Percentiles rank a stretch among this genome's conserved stretches.
These are phyloP conservation scores for Vaccinium macrocarpon DNA, from an alignment of 148 eudicot genomes.

Conservation along the genomic window DNA sequence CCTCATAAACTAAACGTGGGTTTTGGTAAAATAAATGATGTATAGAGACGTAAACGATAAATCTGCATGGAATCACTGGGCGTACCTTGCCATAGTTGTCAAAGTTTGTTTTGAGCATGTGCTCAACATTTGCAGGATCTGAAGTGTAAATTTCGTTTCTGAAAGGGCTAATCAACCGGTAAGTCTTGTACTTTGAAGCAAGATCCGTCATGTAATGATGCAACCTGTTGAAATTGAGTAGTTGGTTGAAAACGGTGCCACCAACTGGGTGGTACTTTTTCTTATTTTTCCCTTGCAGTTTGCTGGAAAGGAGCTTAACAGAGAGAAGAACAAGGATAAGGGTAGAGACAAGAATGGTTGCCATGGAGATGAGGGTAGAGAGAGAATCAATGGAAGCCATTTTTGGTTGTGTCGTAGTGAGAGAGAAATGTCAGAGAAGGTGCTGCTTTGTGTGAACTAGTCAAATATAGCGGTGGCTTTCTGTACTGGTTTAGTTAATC, in stretches of 20 bases:
- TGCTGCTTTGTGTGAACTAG: too few species aligned
- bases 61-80: background rate
- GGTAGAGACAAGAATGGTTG: background rate
- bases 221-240: conserved; percentile 47
- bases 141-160: conserved; percentile 58
- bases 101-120: conserved; percentile 63
- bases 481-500: too few species aligned
- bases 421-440: too few species aligned
- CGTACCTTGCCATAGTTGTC: conserved; percentile 61
- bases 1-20: background rate
- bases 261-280: conserved; percentile 55
- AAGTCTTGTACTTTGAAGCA: conserved; percentile 52
- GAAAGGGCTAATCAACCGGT: conserved; percentile 50
- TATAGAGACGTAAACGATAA: background rate
- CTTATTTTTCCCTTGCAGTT: background rate
- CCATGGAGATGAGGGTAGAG: background rate
- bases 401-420: too few species aligned
- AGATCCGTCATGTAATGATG: conserved; percentile 63
- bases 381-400: conserved; percentile 13
- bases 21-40: background rate
- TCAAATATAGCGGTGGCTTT: too few species aligned
- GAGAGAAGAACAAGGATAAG: conserved; percentile 20
- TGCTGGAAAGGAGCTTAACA: conserved; percentile 6
- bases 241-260: conserved; percentile 47
- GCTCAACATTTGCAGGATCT: conserved; percentile 65